Evolutionary conservation across 2,329 filamentous ascomycete genomes (phyloP).

Genomic region (Aspergillus ochraceoroseus): DNA sequence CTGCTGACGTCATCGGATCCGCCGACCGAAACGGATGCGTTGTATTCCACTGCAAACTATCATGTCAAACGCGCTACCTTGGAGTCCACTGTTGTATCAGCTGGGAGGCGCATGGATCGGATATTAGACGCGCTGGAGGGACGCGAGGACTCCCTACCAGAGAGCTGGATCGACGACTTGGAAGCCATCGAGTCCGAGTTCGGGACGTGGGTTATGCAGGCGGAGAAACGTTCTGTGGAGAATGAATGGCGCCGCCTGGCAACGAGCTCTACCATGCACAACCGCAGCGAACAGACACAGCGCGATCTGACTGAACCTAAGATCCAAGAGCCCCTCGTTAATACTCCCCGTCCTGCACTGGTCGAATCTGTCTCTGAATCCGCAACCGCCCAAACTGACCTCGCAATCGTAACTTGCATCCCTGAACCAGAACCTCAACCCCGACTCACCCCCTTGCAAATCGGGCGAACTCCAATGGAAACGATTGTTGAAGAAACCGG

Average conservation of each 20-base stretch:
- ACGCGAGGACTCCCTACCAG: slow-evolving; percentile 74
- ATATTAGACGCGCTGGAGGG: slow-evolving; percentile 87
- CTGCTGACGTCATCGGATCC: slow-evolving; percentile 25
- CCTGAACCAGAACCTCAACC: neutral
- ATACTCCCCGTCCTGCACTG: neutral
- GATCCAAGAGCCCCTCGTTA: neutral
- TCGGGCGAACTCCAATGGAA: slow-evolving; percentile 19
- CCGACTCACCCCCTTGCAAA: slow-evolving; percentile 10
- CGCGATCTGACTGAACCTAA: neutral
- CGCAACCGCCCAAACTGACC: no score
- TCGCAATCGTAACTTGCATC: no score
- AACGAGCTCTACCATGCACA: slow-evolving; percentile 8
- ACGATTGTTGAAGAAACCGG: slow-evolving; percentile 23
- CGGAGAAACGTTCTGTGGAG: slow-evolving; percentile 67
- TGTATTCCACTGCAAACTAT: slow-evolving; percentile 38
- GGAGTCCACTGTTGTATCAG: slow-evolving; percentile 61
- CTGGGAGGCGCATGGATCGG: slow-evolving; percentile 70
- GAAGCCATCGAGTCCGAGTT: slow-evolving; percentile 74
- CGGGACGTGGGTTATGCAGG: slow-evolving; percentile 72
- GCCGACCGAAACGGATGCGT: slow-evolving; percentile 25
- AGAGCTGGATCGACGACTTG: slow-evolving; percentile 80
- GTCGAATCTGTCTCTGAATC: neutral
- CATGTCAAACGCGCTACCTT: slow-evolving; percentile 52
- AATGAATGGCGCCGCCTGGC: slow-evolving; percentile 49
- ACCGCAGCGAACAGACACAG: neutral